Evolutionary conservation across 202 grass and related monocot species (phyloP).

Genomic region (Bolboschoenoplectus hybrid): DNA sequence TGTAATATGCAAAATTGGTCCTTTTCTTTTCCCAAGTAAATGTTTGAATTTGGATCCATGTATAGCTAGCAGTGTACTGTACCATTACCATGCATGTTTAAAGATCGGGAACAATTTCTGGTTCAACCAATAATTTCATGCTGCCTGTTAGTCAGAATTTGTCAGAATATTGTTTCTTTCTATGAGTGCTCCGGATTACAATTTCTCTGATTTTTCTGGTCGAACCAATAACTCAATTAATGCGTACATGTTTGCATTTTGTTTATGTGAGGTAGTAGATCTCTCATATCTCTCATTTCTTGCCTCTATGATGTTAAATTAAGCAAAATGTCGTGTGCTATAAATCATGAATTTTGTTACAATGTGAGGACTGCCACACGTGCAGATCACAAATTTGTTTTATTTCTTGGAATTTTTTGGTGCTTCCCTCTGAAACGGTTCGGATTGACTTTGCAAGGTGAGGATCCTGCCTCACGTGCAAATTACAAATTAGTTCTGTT

Average conservation of each 20-base stretch:
- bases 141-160: not conserved
- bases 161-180: not conserved
- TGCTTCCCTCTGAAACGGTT: not conserved
- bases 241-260: not conserved
- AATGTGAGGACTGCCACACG: not conserved
- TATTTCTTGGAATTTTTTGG: not conserved
- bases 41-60: conserved; percentile 9
- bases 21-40: not conserved
- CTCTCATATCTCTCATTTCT: no score
- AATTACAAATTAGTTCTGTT: not conserved
- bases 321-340: not conserved
- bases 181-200: not conserved
- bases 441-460: not conserved
- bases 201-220: not conserved
- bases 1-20: not conserved
- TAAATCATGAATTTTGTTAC: not conserved
- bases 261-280: not conserved
- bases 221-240: not conserved
- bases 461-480: not conserved
- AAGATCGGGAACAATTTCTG: conserved; percentile 24
- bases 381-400: not conserved
- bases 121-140: conserved; percentile 38
- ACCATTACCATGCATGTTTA: not conserved
- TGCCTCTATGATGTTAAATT: not conserved
- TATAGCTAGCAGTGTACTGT: not conserved